These are phyloP conservation scores for Casuarina cunninghamiana DNA, from an alignment of 306 rosid genomes.

Conservation along the genomic window DNA sequence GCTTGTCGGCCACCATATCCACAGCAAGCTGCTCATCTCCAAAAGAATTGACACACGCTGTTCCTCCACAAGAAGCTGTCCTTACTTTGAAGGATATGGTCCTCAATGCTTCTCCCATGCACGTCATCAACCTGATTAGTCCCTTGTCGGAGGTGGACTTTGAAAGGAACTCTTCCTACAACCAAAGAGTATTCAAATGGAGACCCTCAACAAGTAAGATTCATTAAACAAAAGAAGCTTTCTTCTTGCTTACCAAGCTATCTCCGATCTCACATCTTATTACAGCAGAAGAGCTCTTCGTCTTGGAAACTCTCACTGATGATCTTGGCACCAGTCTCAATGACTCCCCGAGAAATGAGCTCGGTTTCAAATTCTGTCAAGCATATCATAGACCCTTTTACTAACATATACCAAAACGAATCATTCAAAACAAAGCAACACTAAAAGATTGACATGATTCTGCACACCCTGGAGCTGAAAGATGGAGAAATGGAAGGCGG, in stretches of 20 bases:
- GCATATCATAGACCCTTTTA: constrained; percentile 8
- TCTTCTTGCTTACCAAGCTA: constrained; percentile 63
- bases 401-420: constrained; percentile 8
- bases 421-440: neutral
- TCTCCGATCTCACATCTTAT: constrained; percentile 89
- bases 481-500: constrained; percentile 63
- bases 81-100: constrained; percentile 94
- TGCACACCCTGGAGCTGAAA: constrained; percentile 57
- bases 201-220: neutral
- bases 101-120: constrained; percentile 96
- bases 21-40: constrained; percentile 99
- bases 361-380: constrained; percentile 74
- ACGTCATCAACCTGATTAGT: constrained; percentile 66
- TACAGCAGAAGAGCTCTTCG: constrained; percentile 45
- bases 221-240: neutral
- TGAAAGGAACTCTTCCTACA: constrained; percentile 83
- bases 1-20: constrained; percentile 87
- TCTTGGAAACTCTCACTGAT: constrained; percentile 52
- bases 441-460: neutral
- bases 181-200: constrained; percentile 12
- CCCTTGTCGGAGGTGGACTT: constrained; percentile 94
- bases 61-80: constrained; percentile 98
- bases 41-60: constrained; percentile 93
- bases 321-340: constrained; percentile 64
- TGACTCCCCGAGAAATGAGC: constrained; percentile 81